Conservation (phyloP, 306 rosid genomes). For the Trifolium repens region DNA sequence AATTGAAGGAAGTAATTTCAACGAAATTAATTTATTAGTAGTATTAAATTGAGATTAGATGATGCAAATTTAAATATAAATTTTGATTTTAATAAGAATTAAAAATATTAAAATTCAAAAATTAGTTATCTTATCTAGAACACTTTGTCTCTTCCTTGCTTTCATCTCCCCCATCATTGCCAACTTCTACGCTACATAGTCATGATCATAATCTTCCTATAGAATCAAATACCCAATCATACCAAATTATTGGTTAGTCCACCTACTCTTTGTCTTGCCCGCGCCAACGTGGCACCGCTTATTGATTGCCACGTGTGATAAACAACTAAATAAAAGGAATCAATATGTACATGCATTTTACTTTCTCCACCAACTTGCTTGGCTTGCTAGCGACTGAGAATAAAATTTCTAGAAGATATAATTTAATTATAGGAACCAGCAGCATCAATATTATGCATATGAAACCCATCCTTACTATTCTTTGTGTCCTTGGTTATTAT, state of each 20-base stretch:
- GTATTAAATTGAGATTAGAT: too few relatives aligned
- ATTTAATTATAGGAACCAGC: constrained; percentile 44
- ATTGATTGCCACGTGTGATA: neutral
- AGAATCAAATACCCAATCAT: constrained; percentile 70
- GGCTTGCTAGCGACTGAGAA: constrained; percentile 12
- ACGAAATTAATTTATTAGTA: too few relatives aligned
- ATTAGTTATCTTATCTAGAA: constrained; percentile 68
- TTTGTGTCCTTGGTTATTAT: too few relatives aligned
- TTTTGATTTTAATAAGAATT: too few relatives aligned
- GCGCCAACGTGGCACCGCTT: constrained; percentile 36
- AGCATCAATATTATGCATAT: constrained; percentile 41
- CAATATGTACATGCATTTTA: constrained; percentile 25
- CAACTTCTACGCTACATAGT: constrained; percentile 49
- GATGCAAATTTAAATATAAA: too few relatives aligned
- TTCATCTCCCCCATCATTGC: constrained; percentile 47
- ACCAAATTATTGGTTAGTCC: constrained; percentile 68
- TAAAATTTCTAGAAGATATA: constrained; percentile 24
- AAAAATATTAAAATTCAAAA: too few relatives aligned
- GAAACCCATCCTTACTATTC: constrained; percentile 29
- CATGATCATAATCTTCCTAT: constrained; percentile 46
- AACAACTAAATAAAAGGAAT: constrained; percentile 22
- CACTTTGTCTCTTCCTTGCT: constrained; percentile 35
- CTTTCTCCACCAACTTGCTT: constrained; percentile 40
- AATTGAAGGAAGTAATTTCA: too few relatives aligned
- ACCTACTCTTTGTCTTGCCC: constrained; percentile 24